These are phyloP conservation scores for Penicillium subrubescens DNA, from an alignment of 495 filamentous ascomycete species.

Conservation along the genomic window DNA sequence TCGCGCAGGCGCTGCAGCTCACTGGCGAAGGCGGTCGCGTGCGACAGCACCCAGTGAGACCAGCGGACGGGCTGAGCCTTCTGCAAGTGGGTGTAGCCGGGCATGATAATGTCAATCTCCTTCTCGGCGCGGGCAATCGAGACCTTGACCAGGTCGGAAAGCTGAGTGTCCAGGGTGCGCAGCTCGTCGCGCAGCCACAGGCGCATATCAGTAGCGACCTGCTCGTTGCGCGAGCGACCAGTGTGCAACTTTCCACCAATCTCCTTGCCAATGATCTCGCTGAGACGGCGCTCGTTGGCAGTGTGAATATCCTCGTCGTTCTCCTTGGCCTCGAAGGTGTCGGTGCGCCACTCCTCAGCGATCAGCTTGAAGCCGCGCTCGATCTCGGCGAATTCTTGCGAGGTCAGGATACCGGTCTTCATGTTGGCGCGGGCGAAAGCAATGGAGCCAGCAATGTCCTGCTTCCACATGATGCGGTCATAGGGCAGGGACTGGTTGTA, in stretches of 20 bases:
- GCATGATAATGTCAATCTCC: conserved; percentile 69
- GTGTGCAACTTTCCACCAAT: conserved; percentile 93
- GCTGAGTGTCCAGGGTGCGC: conserved; percentile 65
- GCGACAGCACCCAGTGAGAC: conserved; percentile 83
- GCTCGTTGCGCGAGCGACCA: conserved; percentile 89
- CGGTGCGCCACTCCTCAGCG: conserved; percentile 69
- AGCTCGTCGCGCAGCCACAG: conserved; percentile 86
- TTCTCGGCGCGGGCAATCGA: conserved; percentile 73
- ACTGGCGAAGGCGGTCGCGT: conserved; percentile 71
- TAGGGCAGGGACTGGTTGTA: conserved; percentile 89
- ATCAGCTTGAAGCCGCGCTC: conserved; percentile 73
- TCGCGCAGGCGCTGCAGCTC: conserved; percentile 82
- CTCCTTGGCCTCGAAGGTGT: conserved; percentile 47
- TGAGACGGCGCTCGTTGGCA: conserved; percentile 87
- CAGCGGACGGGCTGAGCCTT: conserved; percentile 88
- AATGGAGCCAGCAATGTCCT: conserved; percentile 80
- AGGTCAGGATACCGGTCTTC: conserved; percentile 72
- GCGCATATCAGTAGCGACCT: conserved; percentile 91
- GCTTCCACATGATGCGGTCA: conserved; percentile 78
- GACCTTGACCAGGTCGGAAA: conserved; percentile 72
- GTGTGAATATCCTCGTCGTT: conserved; percentile 78
- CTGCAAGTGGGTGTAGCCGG: conserved; percentile 86
- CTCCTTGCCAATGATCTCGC: conserved; percentile 85
- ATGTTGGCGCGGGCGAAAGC: conserved; percentile 86
- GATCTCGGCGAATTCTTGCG: conserved; percentile 74